Conservation (phyloP, 1,284 basidiomycete genomes). For the Ustilago vetiveriae region DNA sequence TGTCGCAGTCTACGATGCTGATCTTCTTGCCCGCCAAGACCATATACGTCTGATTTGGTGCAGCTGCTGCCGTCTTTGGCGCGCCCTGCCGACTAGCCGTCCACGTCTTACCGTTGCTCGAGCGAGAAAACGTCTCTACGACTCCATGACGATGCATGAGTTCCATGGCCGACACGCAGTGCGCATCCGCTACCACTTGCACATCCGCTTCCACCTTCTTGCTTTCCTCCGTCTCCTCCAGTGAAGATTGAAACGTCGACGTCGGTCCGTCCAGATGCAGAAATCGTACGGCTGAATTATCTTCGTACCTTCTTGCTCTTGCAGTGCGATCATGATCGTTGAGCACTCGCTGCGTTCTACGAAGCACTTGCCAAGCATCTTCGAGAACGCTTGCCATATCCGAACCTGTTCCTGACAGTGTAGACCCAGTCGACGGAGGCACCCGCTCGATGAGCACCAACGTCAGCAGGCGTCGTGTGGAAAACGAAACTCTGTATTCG, state of each 20-base stretch:
- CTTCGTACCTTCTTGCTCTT: not conserved
- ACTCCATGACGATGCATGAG: slow-evolving; percentile 35
- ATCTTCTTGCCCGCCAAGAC: slow-evolving; percentile 44
- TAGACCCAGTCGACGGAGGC: not conserved
- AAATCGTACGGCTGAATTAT: slow-evolving; percentile 14
- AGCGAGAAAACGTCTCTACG: slow-evolving; percentile 44
- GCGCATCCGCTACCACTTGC: slow-evolving; percentile 29
- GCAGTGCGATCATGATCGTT: slow-evolving; percentile 36
- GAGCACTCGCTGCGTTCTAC: slow-evolving; percentile 35
- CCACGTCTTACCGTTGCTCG: slow-evolving; percentile 48
- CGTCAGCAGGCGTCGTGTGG: slow-evolving; percentile 33
- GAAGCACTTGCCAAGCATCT: slow-evolving; percentile 37
- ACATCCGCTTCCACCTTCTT: slow-evolving; percentile 30
- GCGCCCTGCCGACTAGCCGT: slow-evolving; percentile 22
- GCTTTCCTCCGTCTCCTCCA: slow-evolving; percentile 5
- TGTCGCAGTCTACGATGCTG: slow-evolving; percentile 48
- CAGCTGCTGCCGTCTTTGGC: not conserved
- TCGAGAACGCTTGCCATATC: slow-evolving; percentile 7
- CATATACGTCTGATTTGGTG: slow-evolving; percentile 38
- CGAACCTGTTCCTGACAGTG: not conserved
- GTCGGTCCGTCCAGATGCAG: slow-evolving; percentile 41
- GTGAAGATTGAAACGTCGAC: slow-evolving; percentile 24
- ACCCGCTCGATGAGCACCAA: slow-evolving; percentile 31
- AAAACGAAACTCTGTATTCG: slow-evolving; percentile 26
- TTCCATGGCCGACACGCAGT: slow-evolving; percentile 35